Evolutionary conservation across 306 rosid species (phyloP).

Genomic region (Dryas octopetala): DNA sequence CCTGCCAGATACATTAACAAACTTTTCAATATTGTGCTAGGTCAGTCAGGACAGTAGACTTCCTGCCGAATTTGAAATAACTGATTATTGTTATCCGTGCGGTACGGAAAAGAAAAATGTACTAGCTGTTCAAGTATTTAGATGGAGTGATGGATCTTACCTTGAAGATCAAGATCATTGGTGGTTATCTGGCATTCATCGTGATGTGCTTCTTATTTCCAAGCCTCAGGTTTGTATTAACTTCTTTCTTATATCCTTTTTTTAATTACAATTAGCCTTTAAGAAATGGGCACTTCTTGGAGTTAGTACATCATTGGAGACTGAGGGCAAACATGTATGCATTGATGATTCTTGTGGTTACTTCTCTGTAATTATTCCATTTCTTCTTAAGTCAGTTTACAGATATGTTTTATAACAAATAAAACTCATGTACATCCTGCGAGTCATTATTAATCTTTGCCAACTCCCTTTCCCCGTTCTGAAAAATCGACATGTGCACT

Average conservation of each 20-base stretch:
- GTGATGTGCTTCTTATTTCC: slow-evolving; percentile 87
- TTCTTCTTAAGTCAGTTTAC: not conserved
- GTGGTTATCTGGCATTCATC: slow-evolving; percentile 94
- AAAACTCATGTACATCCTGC: not conserved
- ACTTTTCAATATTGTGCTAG: slow-evolving; percentile 38
- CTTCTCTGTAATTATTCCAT: not conserved
- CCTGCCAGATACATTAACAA: slow-evolving; percentile 28
- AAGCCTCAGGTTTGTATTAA: slow-evolving; percentile 73
- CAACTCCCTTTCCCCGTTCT: not conserved
- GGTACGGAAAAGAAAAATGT: slow-evolving; percentile 65
- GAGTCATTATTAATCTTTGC: not conserved
- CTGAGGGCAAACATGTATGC: not conserved
- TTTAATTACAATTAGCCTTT: not conserved
- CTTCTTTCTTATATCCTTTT: slow-evolving; percentile 5
- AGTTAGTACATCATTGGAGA: not conserved
- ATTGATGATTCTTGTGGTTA: not conserved
- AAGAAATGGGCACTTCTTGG: not conserved
- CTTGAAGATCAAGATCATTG: slow-evolving; percentile 99
- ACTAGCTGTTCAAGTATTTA: slow-evolving; percentile 86
- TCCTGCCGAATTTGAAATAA: slow-evolving; percentile 94
- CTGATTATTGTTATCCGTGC: slow-evolving; percentile 75
- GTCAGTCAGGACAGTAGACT: slow-evolving; percentile 95
- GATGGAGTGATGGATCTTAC: slow-evolving; percentile 97
- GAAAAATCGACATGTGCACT: not conserved
- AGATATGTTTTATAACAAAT: not conserved